Evolutionary conservation across 2,329 filamentous ascomycete genomes (phyloP).

Genomic region (Penicillium sp.): DNA sequence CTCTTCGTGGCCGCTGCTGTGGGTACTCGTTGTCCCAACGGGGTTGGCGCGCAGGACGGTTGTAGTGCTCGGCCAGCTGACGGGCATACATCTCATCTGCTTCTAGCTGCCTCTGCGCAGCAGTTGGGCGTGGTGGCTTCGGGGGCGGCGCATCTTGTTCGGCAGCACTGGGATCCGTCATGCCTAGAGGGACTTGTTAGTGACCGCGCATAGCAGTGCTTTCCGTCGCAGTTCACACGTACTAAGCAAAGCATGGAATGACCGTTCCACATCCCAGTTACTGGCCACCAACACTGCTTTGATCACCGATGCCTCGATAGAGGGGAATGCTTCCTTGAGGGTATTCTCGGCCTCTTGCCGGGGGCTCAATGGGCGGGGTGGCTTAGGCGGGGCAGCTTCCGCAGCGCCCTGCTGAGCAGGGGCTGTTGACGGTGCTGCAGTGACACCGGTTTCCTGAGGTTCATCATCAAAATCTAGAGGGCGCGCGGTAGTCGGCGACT

Average conservation of each 20-base stretch:
- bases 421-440: conserved; percentile 20
- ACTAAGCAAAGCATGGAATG: conserved; percentile 90
- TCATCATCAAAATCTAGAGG: conserved; percentile 53
- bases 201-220: background rate
- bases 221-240: conserved; percentile 33
- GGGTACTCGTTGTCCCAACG: conserved; percentile 26
- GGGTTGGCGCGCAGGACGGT: conserved; percentile 37
- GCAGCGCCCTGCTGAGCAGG: conserved; percentile 24
- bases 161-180: conserved; percentile 72
- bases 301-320: conserved; percentile 68
- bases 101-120: conserved; percentile 70
- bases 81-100: conserved; percentile 86
- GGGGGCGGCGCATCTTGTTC: conserved; percentile 59
- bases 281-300: conserved; percentile 83
- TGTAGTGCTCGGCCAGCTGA: conserved; percentile 85
- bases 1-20: conserved; percentile 42
- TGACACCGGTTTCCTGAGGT: conserved; percentile 37
- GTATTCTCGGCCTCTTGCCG: conserved; percentile 78
- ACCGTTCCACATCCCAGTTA: conserved; percentile 76
- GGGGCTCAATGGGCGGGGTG: conserved; percentile 71
- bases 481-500: conserved; percentile 49
- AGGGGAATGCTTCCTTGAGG: conserved; percentile 86
- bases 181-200: conserved; percentile 55
- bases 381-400: conserved; percentile 60
- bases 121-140: conserved; percentile 65